Evolutionary conservation across 1,284 basidiomycete genomes (phyloP).

Genomic region (Ustilago curta): DNA sequence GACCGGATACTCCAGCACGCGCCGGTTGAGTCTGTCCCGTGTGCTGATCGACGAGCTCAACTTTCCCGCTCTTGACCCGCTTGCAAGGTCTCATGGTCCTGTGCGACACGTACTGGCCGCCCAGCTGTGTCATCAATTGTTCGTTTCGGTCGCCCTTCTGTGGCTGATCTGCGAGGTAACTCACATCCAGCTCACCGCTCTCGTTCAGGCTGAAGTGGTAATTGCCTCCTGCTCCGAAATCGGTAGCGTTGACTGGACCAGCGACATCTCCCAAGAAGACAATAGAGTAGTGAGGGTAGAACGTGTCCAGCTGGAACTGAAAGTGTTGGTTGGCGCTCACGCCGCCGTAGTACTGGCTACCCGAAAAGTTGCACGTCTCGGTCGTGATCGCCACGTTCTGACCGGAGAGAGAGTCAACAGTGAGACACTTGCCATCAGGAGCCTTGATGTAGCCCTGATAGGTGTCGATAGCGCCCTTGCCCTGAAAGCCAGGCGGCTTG

Average conservation of each 20-base stretch:
- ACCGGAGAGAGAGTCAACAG: constrained; percentile 6
- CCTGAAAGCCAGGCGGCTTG: not conserved
- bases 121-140: constrained; percentile 6
- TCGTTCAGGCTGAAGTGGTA: constrained; percentile 12
- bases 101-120: constrained; percentile 6
- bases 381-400: not conserved
- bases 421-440: constrained; percentile 13
- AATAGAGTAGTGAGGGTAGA: constrained; percentile 6
- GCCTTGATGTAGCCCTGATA: constrained; percentile 17
- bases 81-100: constrained; percentile 2
- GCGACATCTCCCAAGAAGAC: constrained; percentile 14
- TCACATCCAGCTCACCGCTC: constrained; percentile 1
- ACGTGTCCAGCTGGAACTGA: constrained; percentile 10
- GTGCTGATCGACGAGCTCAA: constrained; percentile 5
- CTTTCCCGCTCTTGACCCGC: constrained; percentile 10
- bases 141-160: constrained; percentile 7
- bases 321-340: constrained; percentile 16
- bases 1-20: not conserved
- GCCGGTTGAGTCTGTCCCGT: constrained; percentile 7
- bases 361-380: constrained; percentile 9
- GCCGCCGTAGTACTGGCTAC: constrained; percentile 4
- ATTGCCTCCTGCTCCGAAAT: constrained; percentile 1
- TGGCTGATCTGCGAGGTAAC: constrained; percentile 3
- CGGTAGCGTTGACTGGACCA: constrained; percentile 6
- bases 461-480: constrained; percentile 9